phyloP scores from a whole-genome alignment of 306 rosid species.

The Lathyrus tuberosus region DNA sequence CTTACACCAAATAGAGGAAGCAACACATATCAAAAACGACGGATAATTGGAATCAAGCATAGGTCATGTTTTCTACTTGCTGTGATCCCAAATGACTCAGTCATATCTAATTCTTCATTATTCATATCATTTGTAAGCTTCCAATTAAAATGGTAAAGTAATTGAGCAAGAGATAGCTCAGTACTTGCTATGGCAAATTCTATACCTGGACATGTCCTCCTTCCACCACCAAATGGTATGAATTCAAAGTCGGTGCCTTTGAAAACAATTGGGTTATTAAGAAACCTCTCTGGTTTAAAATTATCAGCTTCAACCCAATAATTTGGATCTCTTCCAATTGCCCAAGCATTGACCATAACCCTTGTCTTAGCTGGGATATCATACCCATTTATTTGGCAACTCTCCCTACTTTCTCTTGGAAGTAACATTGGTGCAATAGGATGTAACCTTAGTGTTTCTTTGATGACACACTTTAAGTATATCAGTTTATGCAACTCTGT shows the following conservation, averaged over 20 bases:
- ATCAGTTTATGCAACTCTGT: not conserved
- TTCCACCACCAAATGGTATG: not conserved
- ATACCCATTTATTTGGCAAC: not conserved
- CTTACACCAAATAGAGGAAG: too few relatives aligned
- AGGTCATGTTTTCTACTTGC: not conserved
- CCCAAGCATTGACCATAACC: not conserved
- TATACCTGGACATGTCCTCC: not conserved
- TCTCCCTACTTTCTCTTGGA: slow-evolving; percentile 9
- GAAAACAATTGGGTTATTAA: not conserved
- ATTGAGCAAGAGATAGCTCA: not conserved
- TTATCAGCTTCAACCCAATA: slow-evolving; percentile 6
- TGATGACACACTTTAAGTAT: not conserved
- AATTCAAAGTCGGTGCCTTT: not conserved
- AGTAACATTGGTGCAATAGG: not conserved
- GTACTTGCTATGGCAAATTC: not conserved
- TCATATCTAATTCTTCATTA: not conserved
- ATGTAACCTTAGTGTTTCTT: not conserved
- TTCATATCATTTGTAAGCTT: not conserved
- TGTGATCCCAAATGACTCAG: not conserved
- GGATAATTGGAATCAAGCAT: not conserved
- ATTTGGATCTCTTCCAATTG: not conserved
- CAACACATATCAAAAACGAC: not conserved
- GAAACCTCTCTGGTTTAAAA: not conserved
- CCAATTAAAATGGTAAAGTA: slow-evolving; percentile 13
- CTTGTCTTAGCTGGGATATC: not conserved